Base-by-base conservation (phyloP, 306 rosid genomes). In the Cucurbita ficifolia region DNA sequence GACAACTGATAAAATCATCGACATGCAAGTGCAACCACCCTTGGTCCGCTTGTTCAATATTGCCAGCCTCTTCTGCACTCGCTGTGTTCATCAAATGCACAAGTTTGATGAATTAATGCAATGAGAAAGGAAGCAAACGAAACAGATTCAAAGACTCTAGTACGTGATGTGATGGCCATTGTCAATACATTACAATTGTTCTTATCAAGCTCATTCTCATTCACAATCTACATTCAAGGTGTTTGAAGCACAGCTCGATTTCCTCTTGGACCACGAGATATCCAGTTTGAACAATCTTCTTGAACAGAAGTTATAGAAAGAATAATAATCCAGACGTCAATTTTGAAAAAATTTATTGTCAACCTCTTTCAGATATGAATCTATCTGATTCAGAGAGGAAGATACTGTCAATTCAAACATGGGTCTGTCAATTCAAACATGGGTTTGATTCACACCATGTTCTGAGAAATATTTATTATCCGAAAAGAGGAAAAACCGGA, bases 51-150 rank as follows among this genome's bases (percentile, higher is more conserved):
- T 94, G 84, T 91, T 91, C 79, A 94, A 62, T 73, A 88, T 43
- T 58, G 97, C 95, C 88, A 94, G 91, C 79, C 84, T 87, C 88
- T 94, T 94, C 87, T 86, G 95, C 70, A 94, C 99, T 70, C 99
- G 81, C 96, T 94, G 97, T 87, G 83, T 80, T 74, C 11, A 75
- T 74, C 71, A 62, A n/a, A 85, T 19, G 49, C 53, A 75, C 52
- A 36, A 10, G 73, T 50, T 50, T 75, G 24, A 75, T 56, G 74
- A 72, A 67, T 75, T 10, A 68, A 54, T 43, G 55, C 17, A 70
- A 17, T 36, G 76, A 54, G n/a, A 29, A 48, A 38, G 46, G 5
- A 4, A 71, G 18, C 24, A 35, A 53, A 52, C 38, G 13, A 8
- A 36, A 11, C 10, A 8, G 48, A 72, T 72, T 43, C 18, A 22